These are phyloP conservation scores for Globisporangium middletonii DNA, from an alignment of 352 stramenopile genomes.

Conservation along the genomic window DNA sequence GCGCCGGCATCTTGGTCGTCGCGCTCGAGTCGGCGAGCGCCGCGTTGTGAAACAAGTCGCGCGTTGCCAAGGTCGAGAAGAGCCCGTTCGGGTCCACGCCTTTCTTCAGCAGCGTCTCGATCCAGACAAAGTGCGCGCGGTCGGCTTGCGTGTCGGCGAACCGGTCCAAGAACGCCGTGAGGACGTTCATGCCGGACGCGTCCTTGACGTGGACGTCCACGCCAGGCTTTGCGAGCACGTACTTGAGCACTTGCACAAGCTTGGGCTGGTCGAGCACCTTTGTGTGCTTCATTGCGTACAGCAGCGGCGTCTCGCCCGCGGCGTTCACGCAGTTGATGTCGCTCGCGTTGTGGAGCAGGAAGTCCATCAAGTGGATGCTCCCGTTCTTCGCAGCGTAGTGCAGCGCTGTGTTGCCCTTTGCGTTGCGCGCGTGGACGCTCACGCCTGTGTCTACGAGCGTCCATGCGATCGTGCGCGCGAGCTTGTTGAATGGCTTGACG, in stretches of 20 bases:
- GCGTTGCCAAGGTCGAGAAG: slow-evolving; percentile 27
- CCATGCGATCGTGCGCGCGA: slow-evolving; percentile 58
- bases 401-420: slow-evolving; percentile 36
- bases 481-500: slow-evolving; percentile 42
- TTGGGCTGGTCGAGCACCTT: slow-evolving; percentile 21
- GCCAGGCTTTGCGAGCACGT: slow-evolving; percentile 33
- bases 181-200: slow-evolving; percentile 33
- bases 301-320: slow-evolving; percentile 38
- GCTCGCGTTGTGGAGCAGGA: slow-evolving; percentile 54
- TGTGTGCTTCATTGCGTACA: slow-evolving; percentile 46
- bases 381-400: slow-evolving; percentile 52
- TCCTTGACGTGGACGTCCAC: slow-evolving; percentile 42
- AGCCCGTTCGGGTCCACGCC: slow-evolving; percentile 39
- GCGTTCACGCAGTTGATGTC: slow-evolving; percentile 38
- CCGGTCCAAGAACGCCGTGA: slow-evolving; percentile 50
- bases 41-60: slow-evolving; percentile 40
- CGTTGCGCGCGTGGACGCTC: slow-evolving; percentile 18
- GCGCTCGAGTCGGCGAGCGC: slow-evolving; percentile 20
- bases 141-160: slow-evolving; percentile 27
- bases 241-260: slow-evolving; percentile 32
- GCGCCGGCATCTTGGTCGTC: slow-evolving; percentile 25
- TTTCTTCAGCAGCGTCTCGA: slow-evolving; percentile 46
- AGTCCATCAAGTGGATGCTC: slow-evolving; percentile 65
- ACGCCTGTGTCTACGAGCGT: slow-evolving; percentile 55
- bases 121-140: slow-evolving; percentile 28